These are phyloP conservation scores for Trichoderma gracile DNA, from an alignment of 2,329 filamentous ascomycete species.

Conservation along the genomic window DNA sequence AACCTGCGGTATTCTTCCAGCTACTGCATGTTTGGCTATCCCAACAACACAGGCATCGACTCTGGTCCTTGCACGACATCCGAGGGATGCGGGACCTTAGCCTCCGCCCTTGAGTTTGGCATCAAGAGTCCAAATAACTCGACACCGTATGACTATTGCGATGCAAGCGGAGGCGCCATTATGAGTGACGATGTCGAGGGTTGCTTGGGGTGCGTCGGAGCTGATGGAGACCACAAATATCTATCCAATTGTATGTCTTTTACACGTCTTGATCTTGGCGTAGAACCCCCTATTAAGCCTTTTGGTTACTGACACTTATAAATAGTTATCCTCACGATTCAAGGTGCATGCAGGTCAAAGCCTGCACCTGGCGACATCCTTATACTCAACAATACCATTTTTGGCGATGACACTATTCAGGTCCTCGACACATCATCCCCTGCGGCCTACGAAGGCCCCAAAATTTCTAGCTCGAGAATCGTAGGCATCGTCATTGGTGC, in stretches of 20 bases:
- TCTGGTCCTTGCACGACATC: constrained; percentile 54
- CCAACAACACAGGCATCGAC: constrained; percentile 47
- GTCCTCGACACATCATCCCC: constrained; percentile 3
- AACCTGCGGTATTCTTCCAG: constrained; percentile 56
- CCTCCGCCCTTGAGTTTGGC: constrained; percentile 43
- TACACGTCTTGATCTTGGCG: no score
- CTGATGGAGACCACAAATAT: constrained; percentile 45
- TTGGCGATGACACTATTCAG: constrained; percentile 36
- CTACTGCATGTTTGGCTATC: constrained; percentile 55
- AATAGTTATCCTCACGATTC: constrained; percentile 52
- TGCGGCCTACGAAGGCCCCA: constrained; percentile 9
- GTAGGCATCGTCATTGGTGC: constrained; percentile 47
- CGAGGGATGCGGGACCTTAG: constrained; percentile 51
- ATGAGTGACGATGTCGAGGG: constrained; percentile 37
- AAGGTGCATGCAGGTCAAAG: constrained; percentile 53
- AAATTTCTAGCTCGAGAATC: constrained; percentile 44
- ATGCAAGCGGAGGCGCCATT: constrained; percentile 43
- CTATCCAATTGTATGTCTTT: constrained; percentile 53
- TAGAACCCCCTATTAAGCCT: neutral
- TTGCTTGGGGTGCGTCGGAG: constrained; percentile 50
- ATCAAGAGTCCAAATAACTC: constrained; percentile 39
- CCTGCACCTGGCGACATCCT: constrained; percentile 42
- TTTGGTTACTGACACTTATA: constrained; percentile 12
- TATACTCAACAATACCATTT: constrained; percentile 49
- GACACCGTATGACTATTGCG: constrained; percentile 52